Base-by-base conservation (phyloP, 768 basidiomycete species). In the Thelephora aurantiotincta region DNA sequence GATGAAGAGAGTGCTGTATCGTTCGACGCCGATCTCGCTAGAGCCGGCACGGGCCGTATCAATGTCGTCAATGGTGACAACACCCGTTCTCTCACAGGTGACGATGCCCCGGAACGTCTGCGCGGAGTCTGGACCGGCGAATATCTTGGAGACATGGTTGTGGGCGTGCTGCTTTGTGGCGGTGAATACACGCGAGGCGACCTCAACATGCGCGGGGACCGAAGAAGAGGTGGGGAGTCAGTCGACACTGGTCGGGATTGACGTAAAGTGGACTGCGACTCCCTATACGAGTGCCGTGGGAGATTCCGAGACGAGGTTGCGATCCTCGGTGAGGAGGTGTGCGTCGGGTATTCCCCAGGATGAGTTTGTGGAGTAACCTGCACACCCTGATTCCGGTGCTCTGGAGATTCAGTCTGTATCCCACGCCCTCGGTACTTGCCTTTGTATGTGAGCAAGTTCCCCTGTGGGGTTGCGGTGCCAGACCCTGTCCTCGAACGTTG, bases 371-470 rank as follows among this genome's bases (percentile, higher is more conserved):
- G 48, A 42, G 66, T 62, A 44, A 75, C 78, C 68, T 88, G 86
- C 49, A 84, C 69, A 38, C 69, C 70, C 58, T 75, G 70, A 54
- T 67, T 70, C 46, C 69, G 68, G 54, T 68, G 72, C 56, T 78
- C 74, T 45, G 67, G 69, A 35, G 67, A 60, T 50, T 70, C 63
- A 45, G 86, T 88, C 65, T 91, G 88, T 49, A 86, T 75, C 50
- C 80, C 85, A 52, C 76, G 68, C 35, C 74, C 71, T 46, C 69
- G 73, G 55, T 89, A 87, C 61, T 65, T 73, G 50, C 63, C 68
- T 49, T 67, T 65, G n/a, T 55, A 59, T 23, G 63, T 62, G 33
- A 55, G 63, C 13, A 62, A 61, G 9, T 22, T 41, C 16, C 38
- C 38, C 38, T 41, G 38, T 18, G 38, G 38, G 22, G 38, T 41